These are phyloP conservation scores for Diplodia mutila DNA, from an alignment of 2,329 filamentous ascomycete species.

Conservation along the genomic window DNA sequence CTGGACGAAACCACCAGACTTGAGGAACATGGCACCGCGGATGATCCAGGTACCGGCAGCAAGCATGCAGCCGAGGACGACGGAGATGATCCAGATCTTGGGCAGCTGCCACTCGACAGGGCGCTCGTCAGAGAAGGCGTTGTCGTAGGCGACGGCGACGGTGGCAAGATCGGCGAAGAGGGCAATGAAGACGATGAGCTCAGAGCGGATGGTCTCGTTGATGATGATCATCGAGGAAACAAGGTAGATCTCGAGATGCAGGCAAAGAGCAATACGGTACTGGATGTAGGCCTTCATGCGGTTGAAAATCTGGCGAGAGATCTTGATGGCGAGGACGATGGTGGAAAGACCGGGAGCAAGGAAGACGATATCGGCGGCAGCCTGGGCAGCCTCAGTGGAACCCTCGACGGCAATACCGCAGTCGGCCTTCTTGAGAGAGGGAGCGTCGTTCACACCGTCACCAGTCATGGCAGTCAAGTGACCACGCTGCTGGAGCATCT, in stretches of 20 bases:
- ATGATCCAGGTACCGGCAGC: slow-evolving; percentile 74
- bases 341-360: slow-evolving; percentile 72
- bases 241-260: slow-evolving; percentile 76
- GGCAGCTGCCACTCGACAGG: slow-evolving; percentile 81
- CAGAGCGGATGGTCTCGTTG: slow-evolving; percentile 73
- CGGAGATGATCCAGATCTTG: slow-evolving; percentile 79
- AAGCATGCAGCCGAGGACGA: slow-evolving; percentile 69
- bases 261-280: slow-evolving; percentile 75
- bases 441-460: slow-evolving; percentile 75
- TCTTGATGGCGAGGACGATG: slow-evolving; percentile 75
- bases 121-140: slow-evolving; percentile 73
- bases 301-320: slow-evolving; percentile 75
- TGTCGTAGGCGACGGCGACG: slow-evolving; percentile 78
- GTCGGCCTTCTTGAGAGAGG: slow-evolving; percentile 74
- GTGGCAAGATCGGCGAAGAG: slow-evolving; percentile 80
- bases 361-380: slow-evolving; percentile 75
- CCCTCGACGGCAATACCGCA: slow-evolving; percentile 76
- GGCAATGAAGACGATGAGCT: slow-evolving; percentile 78
- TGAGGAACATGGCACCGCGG: slow-evolving; percentile 70
- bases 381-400: slow-evolving; percentile 72
- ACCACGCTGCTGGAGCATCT: slow-evolving; percentile 74
- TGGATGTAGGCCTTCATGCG: slow-evolving; percentile 79
- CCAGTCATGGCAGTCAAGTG: slow-evolving; percentile 77
- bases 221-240: slow-evolving; percentile 79
- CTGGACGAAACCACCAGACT: slow-evolving; percentile 72